A percentile compares a stretch with the other conserved stretches of the same genome.
Evolutionary conservation across 1,284 basidiomycete genomes (phyloP).

Genomic region (Fistulina hepatica): DNA sequence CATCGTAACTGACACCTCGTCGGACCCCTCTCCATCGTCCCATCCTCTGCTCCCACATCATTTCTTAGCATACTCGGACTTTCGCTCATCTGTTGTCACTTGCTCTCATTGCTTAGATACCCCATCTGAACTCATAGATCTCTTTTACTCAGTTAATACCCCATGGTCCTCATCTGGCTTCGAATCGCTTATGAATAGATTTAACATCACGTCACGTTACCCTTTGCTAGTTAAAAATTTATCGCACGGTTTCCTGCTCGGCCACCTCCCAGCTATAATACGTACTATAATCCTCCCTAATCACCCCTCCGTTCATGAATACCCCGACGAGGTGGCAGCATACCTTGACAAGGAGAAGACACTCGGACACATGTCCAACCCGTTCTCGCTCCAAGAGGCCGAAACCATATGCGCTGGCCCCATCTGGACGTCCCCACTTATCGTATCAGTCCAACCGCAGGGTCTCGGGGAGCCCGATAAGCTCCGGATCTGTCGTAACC

Average conservation of each 20-base stretch:
- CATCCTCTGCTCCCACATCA: no score
- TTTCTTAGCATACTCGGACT: no score
- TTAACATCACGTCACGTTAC: slow-evolving; percentile 1
- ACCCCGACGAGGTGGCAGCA: slow-evolving; percentile 4
- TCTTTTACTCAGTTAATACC: no score
- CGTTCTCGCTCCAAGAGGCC: slow-evolving; percentile 7
- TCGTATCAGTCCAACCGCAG: slow-evolving; percentile 13
- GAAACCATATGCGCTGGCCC: slow-evolving; percentile 16
- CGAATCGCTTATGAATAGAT: slow-evolving; percentile 20
- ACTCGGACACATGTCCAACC: slow-evolving; percentile 9
- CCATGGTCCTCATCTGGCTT: no score
- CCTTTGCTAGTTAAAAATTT: slow-evolving; percentile 9
- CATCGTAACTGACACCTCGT: no score
- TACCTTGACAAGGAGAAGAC: slow-evolving; percentile 10
- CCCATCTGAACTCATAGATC: no score
- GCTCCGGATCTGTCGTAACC: slow-evolving; percentile 16
- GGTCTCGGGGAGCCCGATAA: slow-evolving; percentile 16
- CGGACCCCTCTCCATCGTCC: no score
- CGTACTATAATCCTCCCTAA: slow-evolving; percentile 8
- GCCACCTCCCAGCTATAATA: slow-evolving; percentile 7
- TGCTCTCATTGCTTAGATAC: no score
- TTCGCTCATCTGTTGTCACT: no score
- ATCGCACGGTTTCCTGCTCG: slow-evolving; percentile 9
- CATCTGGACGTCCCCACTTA: slow-evolving; percentile 18
- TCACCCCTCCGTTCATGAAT: slow-evolving; percentile 1